Conservation (phyloP, 2,329 filamentous ascomycete species). For the Aureobasidium sp. region DNA sequence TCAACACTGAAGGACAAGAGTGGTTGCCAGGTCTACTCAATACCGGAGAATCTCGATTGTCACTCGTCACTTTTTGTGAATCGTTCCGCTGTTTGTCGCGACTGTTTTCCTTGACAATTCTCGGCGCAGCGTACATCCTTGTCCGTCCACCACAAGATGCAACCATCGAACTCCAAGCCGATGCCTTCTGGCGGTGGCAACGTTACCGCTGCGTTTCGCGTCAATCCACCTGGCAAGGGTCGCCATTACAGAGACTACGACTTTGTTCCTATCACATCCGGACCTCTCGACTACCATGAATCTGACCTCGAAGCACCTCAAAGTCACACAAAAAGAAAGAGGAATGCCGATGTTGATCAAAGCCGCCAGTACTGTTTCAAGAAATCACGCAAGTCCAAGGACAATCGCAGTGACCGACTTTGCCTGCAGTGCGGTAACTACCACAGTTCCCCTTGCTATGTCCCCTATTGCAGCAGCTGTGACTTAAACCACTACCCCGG, state of each 20-base stretch:
- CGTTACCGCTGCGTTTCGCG: neutral
- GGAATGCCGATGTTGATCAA: neutral
- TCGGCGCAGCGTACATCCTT: neutral
- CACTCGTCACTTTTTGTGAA: neutral
- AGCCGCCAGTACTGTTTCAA: neutral
- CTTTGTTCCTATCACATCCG: neutral
- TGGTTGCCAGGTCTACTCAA: neutral
- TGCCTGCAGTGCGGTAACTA: neutral
- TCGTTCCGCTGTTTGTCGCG: neutral
- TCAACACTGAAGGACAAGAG: neutral
- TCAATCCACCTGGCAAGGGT: neutral
- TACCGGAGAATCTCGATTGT: neutral
- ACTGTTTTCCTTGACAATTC: neutral
- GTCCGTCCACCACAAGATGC: neutral
- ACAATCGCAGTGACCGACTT: neutral
- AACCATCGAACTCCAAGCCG: neutral
- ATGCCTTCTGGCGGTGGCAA: neutral
- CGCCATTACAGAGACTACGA: neutral
- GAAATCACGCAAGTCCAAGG: neutral
- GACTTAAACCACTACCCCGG: neutral
- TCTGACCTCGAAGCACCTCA: neutral
- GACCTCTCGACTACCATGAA: neutral
- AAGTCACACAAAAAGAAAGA: neutral
- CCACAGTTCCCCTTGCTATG: conserved; percentile 1
- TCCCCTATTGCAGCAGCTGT: neutral